Conservation (phyloP, 371 early-diverging fungal species). For the Chytridium lagenaria region DNA sequence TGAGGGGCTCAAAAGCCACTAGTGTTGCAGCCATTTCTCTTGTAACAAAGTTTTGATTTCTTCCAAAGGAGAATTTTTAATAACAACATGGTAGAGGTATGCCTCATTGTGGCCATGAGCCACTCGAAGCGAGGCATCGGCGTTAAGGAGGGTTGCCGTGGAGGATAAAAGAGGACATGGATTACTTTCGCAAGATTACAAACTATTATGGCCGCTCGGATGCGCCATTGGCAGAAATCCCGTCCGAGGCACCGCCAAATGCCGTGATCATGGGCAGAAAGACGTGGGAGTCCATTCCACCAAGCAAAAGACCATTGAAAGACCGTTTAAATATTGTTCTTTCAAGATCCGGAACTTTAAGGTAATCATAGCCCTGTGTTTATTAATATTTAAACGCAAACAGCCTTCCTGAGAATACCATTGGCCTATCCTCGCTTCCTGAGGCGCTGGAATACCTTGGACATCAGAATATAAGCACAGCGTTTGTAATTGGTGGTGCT, state of each 20-base stretch:
- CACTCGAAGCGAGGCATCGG: slow-evolving; percentile 81
- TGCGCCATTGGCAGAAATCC: slow-evolving; percentile 21
- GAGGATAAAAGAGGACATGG: slow-evolving; percentile 85
- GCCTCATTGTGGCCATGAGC: slow-evolving; percentile 75
- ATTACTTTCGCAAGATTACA: slow-evolving; percentile 79
- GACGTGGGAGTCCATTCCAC: slow-evolving; percentile 78
- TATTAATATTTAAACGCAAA: neutral
- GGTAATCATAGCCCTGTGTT: neutral
- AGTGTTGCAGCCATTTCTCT: neutral
- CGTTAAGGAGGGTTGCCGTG: slow-evolving; percentile 75
- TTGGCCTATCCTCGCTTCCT: neutral
- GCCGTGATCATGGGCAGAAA: slow-evolving; percentile 32
- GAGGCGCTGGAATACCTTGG: neutral
- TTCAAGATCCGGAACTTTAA: slow-evolving; percentile 55
- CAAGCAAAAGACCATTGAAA: slow-evolving; percentile 73
- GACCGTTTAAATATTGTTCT: slow-evolving; percentile 83
- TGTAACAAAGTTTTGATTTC: neutral
- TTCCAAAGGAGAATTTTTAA: neutral
- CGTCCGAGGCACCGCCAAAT: slow-evolving; percentile 7
- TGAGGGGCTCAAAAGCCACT: slow-evolving; percentile 16
- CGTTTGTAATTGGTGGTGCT: slow-evolving; percentile 73
- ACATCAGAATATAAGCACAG: slow-evolving; percentile 32
- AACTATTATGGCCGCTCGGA: slow-evolving; percentile 32
- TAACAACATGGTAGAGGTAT: neutral
- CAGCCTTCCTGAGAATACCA: neutral